These are phyloP conservation scores for Talaromyces proteolyticus DNA, from an alignment of 495 filamentous ascomycete genomes.

Conservation along the genomic window DNA sequence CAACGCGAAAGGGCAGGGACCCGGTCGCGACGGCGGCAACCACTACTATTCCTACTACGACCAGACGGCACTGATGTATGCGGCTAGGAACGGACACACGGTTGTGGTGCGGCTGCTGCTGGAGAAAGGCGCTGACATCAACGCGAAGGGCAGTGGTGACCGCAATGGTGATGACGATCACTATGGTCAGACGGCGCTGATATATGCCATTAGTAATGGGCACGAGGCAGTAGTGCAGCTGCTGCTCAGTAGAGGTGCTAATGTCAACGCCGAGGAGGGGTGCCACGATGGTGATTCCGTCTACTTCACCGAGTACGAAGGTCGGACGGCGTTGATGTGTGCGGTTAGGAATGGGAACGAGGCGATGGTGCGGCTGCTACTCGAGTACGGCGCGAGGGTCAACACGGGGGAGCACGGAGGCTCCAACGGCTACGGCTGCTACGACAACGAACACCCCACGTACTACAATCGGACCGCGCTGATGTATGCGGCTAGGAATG, in stretches of 20 bases:
- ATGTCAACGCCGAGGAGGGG: constrained; percentile 3
- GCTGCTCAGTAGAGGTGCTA: constrained; percentile 17
- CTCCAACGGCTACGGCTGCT: too few species aligned
- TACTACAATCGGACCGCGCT: too few species aligned
- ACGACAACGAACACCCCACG: too few species aligned
- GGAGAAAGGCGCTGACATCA: neutral
- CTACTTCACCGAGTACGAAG: too few species aligned
- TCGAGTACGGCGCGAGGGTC: neutral
- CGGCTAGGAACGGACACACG: constrained; percentile 2
- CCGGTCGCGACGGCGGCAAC: too few species aligned
- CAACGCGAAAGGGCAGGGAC: neutral
- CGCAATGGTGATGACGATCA: too few species aligned
- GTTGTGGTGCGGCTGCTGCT: neutral
- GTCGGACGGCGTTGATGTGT: neutral
- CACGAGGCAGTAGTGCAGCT: constrained; percentile 13
- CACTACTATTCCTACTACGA: too few species aligned
- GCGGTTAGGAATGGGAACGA: constrained; percentile 1
- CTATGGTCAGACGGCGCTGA: constrained; percentile 3
- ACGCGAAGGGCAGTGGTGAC: neutral
- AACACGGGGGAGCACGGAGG: neutral
- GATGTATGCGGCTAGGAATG: constrained; percentile 12
- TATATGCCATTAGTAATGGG: constrained; percentile 12
- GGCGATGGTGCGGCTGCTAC: neutral
- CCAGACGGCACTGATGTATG: neutral
- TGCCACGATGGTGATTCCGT: too few species aligned